Evolutionary conservation across 176 grass and related monocot genomes (phyloP).

Genomic region (Thalia dealbata): DNA sequence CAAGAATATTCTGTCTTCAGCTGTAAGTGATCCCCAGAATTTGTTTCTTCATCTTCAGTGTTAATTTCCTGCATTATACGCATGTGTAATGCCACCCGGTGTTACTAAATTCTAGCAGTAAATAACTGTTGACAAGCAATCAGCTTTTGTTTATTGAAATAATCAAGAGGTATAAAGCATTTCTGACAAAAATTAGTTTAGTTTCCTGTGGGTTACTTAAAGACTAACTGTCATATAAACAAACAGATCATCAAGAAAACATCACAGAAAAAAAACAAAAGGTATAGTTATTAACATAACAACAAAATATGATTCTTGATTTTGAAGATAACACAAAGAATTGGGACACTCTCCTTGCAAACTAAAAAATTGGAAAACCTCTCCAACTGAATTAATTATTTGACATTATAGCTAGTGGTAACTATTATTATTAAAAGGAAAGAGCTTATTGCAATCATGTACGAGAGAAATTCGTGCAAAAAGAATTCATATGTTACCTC

Average conservation of each 20-base stretch:
- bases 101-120: conserved; percentile 49
- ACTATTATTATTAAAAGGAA: not conserved
- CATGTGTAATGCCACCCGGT: conserved; percentile 26
- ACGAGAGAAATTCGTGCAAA: not conserved
- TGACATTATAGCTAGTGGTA: not conserved
- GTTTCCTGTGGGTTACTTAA: not conserved
- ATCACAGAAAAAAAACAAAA: no score
- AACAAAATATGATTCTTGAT: not conserved
- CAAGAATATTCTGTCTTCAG: conserved; percentile 57
- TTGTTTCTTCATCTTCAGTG: conserved; percentile 41
- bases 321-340: not conserved
- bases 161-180: not conserved
- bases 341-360: not conserved
- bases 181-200: not conserved
- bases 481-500: conserved; percentile 27
- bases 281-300: no score
- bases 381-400: not conserved
- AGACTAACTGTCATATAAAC: not conserved
- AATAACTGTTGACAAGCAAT: conserved; percentile 35
- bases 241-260: no score
- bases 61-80: conserved; percentile 68
- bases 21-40: conserved; percentile 20
- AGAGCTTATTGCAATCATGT: not conserved
- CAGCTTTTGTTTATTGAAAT: not conserved
- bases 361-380: not conserved